Evolutionary conservation across 2,329 filamentous ascomycete species (phyloP).

Genomic region (Clarireedia monteithiana): DNA sequence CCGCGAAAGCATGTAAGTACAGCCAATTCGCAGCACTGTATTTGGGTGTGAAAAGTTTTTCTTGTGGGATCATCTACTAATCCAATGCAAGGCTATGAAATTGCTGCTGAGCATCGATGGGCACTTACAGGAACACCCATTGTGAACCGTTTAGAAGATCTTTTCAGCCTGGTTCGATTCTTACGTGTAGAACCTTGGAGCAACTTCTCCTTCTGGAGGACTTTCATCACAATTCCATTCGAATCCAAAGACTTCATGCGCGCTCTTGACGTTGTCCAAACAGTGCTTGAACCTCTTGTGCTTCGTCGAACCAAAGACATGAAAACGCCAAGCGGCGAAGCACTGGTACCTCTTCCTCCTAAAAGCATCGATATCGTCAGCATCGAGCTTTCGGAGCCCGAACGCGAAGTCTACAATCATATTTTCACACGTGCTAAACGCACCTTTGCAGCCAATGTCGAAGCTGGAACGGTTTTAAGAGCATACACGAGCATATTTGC

Average conservation of each 20-base stretch:
- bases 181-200: conserved; percentile 94
- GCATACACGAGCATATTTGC: conserved; percentile 97
- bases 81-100: conserved; percentile 50
- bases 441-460: conserved; percentile 78
- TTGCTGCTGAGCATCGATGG: conserved; percentile 82
- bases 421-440: conserved; percentile 78
- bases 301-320: conserved; percentile 94
- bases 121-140: conserved; percentile 92
- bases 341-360: conserved; percentile 72
- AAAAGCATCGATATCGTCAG: conserved; percentile 80
- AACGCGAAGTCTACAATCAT: conserved; percentile 87
- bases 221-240: conserved; percentile 95
- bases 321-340: conserved; percentile 82
- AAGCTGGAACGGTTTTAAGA: conserved; percentile 88
- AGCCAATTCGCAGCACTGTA: neutral
- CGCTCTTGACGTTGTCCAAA: conserved; percentile 93
- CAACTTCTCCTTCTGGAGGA: conserved; percentile 99
- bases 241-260: conserved; percentile 92
- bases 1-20: conserved; percentile 68
- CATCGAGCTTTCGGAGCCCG: conserved; percentile 75
- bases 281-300: conserved; percentile 90
- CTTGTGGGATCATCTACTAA: neutral
- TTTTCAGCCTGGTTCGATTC: conserved; percentile 90
- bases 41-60: neutral
- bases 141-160: conserved; percentile 88